These are phyloP conservation scores for Chalaropsis thielavioides DNA, from an alignment of 2,329 filamentous ascomycete genomes.

Conservation along the genomic window DNA sequence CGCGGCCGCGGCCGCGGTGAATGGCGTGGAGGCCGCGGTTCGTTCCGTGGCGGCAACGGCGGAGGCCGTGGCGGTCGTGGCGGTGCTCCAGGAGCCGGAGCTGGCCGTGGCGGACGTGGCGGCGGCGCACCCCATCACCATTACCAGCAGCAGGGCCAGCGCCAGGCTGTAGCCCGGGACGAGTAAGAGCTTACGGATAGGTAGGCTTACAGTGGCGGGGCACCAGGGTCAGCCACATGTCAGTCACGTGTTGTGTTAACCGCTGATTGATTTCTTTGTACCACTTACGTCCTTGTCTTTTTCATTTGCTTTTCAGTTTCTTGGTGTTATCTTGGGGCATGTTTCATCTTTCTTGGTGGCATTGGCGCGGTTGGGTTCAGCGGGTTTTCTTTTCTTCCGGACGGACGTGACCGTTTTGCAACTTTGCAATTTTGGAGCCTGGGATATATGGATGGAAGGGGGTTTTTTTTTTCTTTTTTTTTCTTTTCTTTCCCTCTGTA, in stretches of 20 bases:
- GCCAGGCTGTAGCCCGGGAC: constrained; percentile 22
- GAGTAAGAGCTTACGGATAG: constrained; percentile 2
- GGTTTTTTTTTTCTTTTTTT: constrained; percentile 4
- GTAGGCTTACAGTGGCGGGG: background rate
- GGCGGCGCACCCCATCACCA: constrained; percentile 18
- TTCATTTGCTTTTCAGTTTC: background rate
- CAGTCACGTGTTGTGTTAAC: background rate
- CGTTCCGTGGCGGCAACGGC: constrained; percentile 30
- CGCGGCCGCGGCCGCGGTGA: constrained; percentile 36
- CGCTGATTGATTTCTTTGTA: background rate
- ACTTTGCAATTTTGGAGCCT: constrained; percentile 3
- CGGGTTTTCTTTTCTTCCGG: constrained; percentile 3
- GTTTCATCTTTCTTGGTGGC: constrained; percentile 7
- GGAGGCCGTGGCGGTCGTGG: constrained; percentile 39
- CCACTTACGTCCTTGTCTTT: background rate
- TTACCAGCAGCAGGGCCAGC: constrained; percentile 24
- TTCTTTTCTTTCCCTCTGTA: constrained; percentile 2
- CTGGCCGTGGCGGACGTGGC: constrained; percentile 27
- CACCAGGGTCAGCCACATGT: background rate
- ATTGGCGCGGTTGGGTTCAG: constrained; percentile 10
- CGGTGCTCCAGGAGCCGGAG: constrained; percentile 35
- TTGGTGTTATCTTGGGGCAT: constrained; percentile 10
- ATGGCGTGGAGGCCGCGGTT: constrained; percentile 28
- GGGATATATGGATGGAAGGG: background rate
- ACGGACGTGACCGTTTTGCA: constrained; percentile 3